A percentile compares a stretch with the other conserved stretches of the same genome.
These are phyloP conservation scores for Candida fluviatilis DNA, from an alignment of 805 yeast species.

Conservation along the genomic window DNA sequence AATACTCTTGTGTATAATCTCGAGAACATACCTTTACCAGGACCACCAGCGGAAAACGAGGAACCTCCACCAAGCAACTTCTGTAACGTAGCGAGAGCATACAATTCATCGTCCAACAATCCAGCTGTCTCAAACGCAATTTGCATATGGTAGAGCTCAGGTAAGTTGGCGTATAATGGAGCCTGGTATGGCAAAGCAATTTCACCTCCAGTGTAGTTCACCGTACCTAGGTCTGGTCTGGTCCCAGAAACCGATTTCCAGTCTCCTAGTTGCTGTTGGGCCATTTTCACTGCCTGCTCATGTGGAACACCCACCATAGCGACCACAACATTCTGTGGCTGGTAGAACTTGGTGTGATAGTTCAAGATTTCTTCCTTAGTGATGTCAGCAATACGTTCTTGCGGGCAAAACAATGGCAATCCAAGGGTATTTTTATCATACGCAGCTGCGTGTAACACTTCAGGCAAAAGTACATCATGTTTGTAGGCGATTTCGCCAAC, in stretches of 20 bases:
- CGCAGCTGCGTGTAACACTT: constrained; percentile 82
- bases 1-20: constrained; percentile 86
- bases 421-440: constrained; percentile 73
- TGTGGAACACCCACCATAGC: constrained; percentile 85
- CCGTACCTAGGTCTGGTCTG: constrained; percentile 49
- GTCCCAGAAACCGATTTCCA: constrained; percentile 30
- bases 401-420: constrained; percentile 78
- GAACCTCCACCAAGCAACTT: constrained; percentile 95
- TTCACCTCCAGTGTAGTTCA: constrained; percentile 51
- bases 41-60: constrained; percentile 97
- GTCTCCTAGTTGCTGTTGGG: constrained; percentile 60
- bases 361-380: constrained; percentile 48
- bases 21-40: constrained; percentile 98
- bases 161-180: constrained; percentile 46
- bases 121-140: constrained; percentile 87
- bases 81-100: constrained; percentile 86
- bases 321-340: constrained; percentile 77
- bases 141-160: constrained; percentile 81
- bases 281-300: constrained; percentile 60
- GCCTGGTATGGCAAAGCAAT: constrained; percentile 34
- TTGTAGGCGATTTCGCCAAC: constrained; percentile 76
- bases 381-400: constrained; percentile 56
- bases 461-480: constrained; percentile 84
- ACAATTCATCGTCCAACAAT: constrained; percentile 78
- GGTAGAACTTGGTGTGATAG: constrained; percentile 64